A percentile compares a stretch with the other conserved stretches of the same genome.
These are phyloP conservation scores for Calonectria honghensis DNA, from an alignment of 2,329 filamentous ascomycete species.

Conservation along the genomic window DNA sequence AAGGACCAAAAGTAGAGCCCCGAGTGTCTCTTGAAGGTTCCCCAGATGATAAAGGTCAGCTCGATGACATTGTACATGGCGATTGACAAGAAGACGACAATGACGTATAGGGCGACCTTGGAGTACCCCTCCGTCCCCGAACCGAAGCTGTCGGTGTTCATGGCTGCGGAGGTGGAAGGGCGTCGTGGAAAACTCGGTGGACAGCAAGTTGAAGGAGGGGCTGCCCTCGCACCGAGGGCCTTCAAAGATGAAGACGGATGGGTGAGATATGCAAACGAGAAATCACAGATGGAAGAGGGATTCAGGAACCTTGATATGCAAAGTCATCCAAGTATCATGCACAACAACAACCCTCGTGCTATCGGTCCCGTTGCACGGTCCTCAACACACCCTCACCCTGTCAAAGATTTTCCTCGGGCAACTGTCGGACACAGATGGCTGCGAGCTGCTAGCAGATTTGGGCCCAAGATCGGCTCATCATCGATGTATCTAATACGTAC, in stretches of 20 bases:
- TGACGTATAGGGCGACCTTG: slow-evolving; percentile 47
- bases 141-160: slow-evolving; percentile 47
- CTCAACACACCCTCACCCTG: slow-evolving; percentile 9
- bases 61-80: slow-evolving; percentile 61
- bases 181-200: neutral
- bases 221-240: slow-evolving; percentile 1
- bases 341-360: neutral
- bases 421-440: neutral
- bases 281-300: neutral
- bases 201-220: neutral
- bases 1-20: slow-evolving; percentile 65
- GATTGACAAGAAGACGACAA: slow-evolving; percentile 58
- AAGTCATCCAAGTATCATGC: neutral
- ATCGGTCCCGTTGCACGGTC: neutral
- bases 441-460: neutral
- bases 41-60: slow-evolving; percentile 60
- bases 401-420: slow-evolving; percentile 15
- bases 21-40: slow-evolving; percentile 59
- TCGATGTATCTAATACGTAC: slow-evolving; percentile 15
- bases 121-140: slow-evolving; percentile 51
- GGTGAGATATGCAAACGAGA: neutral
- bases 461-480: neutral
- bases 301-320: slow-evolving; percentile 13
- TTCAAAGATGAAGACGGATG: neutral
- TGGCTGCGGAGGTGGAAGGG: slow-evolving; percentile 26